These are phyloP conservation scores for Phtheirospermum japonicum DNA, from an alignment of 257 asterid genomes.

Conservation along the genomic window DNA sequence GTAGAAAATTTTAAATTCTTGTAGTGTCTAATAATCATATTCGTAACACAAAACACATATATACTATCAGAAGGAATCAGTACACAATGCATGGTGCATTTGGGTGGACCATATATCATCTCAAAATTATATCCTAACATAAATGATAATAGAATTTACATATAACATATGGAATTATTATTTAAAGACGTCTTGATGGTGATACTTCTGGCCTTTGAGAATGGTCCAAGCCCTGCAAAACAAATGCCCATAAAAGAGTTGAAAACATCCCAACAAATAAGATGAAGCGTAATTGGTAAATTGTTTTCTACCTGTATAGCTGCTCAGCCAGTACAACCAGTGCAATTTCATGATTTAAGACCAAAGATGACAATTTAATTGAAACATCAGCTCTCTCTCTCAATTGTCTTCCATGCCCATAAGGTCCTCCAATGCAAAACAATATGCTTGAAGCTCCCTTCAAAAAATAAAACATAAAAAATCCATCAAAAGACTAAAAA, in stretches of 20 bases:
- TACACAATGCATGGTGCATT: too few species aligned
- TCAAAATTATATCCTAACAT: too few species aligned
- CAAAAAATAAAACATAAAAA: slow-evolving; percentile 15
- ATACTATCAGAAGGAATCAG: too few species aligned
- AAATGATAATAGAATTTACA: too few species aligned
- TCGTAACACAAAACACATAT: too few species aligned
- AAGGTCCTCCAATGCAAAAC: slow-evolving; percentile 89
- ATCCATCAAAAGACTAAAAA: background rate
- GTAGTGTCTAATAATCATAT: too few species aligned
- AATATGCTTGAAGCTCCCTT: slow-evolving; percentile 69
- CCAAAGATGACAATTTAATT: slow-evolving; percentile 68
- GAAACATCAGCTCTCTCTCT: slow-evolving; percentile 65
- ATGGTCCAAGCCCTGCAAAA: slow-evolving; percentile 87
- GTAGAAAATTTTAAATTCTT: too few species aligned
- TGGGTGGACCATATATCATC: too few species aligned
- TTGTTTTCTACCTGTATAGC: slow-evolving; percentile 57
- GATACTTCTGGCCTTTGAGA: slow-evolving; percentile 88
- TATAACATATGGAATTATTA: too few species aligned
- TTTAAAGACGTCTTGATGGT: too few species aligned
- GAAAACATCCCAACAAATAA: background rate
- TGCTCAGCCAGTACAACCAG: slow-evolving; percentile 76
- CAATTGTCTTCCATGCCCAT: slow-evolving; percentile 75
- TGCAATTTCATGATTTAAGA: slow-evolving; percentile 83
- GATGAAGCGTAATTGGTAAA: background rate
- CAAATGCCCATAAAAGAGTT: background rate